Percentiles rank a stretch among this genome's conserved stretches.
These are phyloP conservation scores for Sapria himalayana DNA, from an alignment of 345 rosid species.

Conservation along the genomic window DNA sequence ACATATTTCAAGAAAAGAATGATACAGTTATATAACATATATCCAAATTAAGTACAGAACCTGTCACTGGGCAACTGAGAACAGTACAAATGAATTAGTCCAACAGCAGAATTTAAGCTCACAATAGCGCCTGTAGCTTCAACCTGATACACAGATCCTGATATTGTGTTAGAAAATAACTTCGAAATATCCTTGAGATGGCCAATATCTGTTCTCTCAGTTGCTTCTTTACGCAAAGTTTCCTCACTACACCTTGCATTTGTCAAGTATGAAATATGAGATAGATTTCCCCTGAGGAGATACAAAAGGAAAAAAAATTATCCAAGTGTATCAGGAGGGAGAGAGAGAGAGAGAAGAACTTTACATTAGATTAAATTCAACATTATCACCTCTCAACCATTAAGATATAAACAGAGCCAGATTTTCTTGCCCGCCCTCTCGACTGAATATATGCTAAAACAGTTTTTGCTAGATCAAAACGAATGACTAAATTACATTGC, in stretches of 20 bases:
- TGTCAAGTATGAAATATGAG: constrained; percentile 74
- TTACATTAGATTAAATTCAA: constrained; percentile 3
- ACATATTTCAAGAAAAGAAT: too few relatives aligned
- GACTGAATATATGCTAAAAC: constrained; percentile 97
- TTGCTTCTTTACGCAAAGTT: constrained; percentile 87
- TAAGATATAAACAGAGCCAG: constrained; percentile 95
- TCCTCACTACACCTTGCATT: constrained; percentile 97
- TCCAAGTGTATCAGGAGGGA: too few relatives aligned
- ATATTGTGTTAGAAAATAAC: constrained; percentile 49
- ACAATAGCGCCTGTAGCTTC: constrained; percentile 92
- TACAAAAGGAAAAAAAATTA: too few relatives aligned
- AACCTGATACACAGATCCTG: constrained; percentile 87
- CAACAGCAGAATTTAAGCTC: constrained; percentile 95
- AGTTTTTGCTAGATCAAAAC: constrained; percentile 98
- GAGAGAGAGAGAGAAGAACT: constrained; percentile 2
- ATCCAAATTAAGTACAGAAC: constrained; percentile 19
- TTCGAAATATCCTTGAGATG: constrained; percentile 80
- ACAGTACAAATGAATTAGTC: constrained; percentile 83
- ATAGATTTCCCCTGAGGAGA: constrained; percentile 47
- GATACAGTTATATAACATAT: too few relatives aligned
- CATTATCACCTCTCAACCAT: constrained; percentile 80
- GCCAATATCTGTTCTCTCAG: constrained; percentile 92
- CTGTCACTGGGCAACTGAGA: constrained; percentile 98
- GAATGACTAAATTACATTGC: constrained; percentile 95
- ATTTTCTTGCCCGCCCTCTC: constrained; percentile 97